Base-by-base conservation (phyloP, 768 basidiomycete genomes). In the Chiua virens region DNA sequence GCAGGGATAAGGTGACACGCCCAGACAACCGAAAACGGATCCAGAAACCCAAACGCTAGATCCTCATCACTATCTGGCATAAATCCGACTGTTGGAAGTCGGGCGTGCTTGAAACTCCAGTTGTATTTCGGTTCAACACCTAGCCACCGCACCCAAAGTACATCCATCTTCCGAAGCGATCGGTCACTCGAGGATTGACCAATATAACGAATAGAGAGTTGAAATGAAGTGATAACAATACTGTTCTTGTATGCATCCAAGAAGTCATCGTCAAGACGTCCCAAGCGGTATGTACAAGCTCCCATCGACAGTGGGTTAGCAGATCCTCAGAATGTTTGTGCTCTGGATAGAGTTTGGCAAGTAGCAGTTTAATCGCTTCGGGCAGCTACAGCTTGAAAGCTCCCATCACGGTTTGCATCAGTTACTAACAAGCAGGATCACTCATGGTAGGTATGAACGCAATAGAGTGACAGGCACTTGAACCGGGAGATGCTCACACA, bases 371-470 rank as follows among this genome's bases (percentile, higher is more conserved):
- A 13, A 41, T 22, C 8, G 22, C 17, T 4, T 48, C 22, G 13
- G 47, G 47, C 15, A 48, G 22, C 47, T 49, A 40, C n/a, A 18
- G 13, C 10, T 30, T 17, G 5, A 21, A 39, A 23, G 23, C 23
- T 23, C 23, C 6, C 32, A 34, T 34, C 15, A 10, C 32, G 25
- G 15, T 32, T 41, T 7, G 28, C 38, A 14, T 27, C 7, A n/a
- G 8, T 22, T 14, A n/a, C 15, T 9, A 22, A 14, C 11, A 32
- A 42, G 18, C 18, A 6, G 14, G 27, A 27, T 38, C 20, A 32
- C 47, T 47, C 52, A 77, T 74, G 13, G 63, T 60, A 1, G 75
- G 75, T 21, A 80, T 68, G 57, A 77, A 79, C 11, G 73, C 76
- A 4, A 77, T 11, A 47, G 75, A 75, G 51, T 78, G 71, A 20